Evolutionary conservation across 2,329 filamentous ascomycete species (phyloP), one percentile per base, ranked within the genome.

Genomic region (Hymenoscyphus repandus): DNA sequence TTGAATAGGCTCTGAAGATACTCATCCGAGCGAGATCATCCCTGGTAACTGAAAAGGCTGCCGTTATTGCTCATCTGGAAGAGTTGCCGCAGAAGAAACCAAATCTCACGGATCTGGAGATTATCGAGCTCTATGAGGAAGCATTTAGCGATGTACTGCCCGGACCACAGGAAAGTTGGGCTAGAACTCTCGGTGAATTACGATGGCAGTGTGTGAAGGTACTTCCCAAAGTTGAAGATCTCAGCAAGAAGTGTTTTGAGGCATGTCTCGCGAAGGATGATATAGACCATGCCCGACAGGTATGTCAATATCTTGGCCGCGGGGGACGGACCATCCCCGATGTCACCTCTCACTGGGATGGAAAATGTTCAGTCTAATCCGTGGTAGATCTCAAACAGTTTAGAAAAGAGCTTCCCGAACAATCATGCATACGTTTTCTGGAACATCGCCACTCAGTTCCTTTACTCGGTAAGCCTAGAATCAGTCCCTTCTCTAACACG

Each of bases 341-440:
- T 13, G 33, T 17, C 22, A 36, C 31, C 7, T 44, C 12, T 31
- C n/a, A 12, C 32, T 18, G 42, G 13, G 10, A 17, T 30, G 15
- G 7, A 31, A 17, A 45, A 2, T 39, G 38, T 42, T 18, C 40
- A 47, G 36, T 49, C 51, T 13, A 34, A 27, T n/a, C 17, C 15
- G 38, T 17, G 7, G 7, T 51, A 66, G 63, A 67, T 68, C 50
- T 60, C 61, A 6, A 67, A 62, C 40, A 64, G 60, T 48, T 56
- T 67, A 5, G 64, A 68, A 45, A 68, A 66, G 40, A 61, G 49
- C 15, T 67, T 66, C 30, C 58, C 63, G 2, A 53, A 51, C 15
- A 66, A 61, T 32, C 66, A 62, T 52, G 45, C 54, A 34, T 68
- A 67, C 46, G 49, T 62, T 33, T 66, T 66, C 45, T 68, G 65